Conservation (phyloP, 176 grass and related monocot genomes). For the Hyparrhenia diplandra region DNA sequence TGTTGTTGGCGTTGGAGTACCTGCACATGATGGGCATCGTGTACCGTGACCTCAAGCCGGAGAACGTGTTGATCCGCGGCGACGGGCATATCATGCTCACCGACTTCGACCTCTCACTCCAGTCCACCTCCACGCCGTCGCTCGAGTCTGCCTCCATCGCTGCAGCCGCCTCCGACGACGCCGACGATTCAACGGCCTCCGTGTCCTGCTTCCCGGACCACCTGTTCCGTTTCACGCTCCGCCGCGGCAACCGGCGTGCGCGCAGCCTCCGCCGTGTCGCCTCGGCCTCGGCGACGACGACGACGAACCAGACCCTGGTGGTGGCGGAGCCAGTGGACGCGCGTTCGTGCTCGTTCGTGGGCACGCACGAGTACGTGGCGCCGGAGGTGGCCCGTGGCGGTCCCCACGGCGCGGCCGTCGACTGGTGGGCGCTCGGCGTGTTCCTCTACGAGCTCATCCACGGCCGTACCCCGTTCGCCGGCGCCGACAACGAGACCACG, state of each 20-base stretch:
- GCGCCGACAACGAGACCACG: slow-evolving; percentile 50
- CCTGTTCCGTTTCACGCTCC: neutral
- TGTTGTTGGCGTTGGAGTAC: slow-evolving; percentile 81
- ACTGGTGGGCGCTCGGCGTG: slow-evolving; percentile 97
- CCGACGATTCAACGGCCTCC: neutral
- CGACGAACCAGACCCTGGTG: slow-evolving; percentile 19
- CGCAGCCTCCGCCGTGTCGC: neutral
- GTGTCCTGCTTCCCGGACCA: slow-evolving; percentile 58
- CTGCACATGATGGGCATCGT: slow-evolving; percentile 90
- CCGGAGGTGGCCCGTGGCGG: slow-evolving; percentile 68
- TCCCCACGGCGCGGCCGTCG: slow-evolving; percentile 73
- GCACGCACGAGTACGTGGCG: slow-evolving; percentile 89
- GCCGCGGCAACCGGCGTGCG: neutral
- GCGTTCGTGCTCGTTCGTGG: slow-evolving; percentile 81
- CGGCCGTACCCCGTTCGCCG: slow-evolving; percentile 74
- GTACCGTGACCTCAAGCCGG: slow-evolving; percentile 97
- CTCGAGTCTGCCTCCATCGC: neutral
- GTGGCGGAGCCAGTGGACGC: slow-evolving; percentile 78
- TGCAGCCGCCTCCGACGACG: rapidly evolving
- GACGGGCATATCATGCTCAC: slow-evolving; percentile 97
- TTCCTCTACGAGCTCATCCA: slow-evolving; percentile 86
- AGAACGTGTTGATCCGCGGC: slow-evolving; percentile 84
- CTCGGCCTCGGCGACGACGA: neutral
- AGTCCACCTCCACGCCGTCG: slow-evolving; percentile 65
- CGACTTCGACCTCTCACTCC: slow-evolving; percentile 85